Percentiles rank a stretch among this genome's conserved stretches.
Evolutionary conservation across 495 filamentous ascomycete genomes (phyloP).

Genomic region (Tuber magnatum): DNA sequence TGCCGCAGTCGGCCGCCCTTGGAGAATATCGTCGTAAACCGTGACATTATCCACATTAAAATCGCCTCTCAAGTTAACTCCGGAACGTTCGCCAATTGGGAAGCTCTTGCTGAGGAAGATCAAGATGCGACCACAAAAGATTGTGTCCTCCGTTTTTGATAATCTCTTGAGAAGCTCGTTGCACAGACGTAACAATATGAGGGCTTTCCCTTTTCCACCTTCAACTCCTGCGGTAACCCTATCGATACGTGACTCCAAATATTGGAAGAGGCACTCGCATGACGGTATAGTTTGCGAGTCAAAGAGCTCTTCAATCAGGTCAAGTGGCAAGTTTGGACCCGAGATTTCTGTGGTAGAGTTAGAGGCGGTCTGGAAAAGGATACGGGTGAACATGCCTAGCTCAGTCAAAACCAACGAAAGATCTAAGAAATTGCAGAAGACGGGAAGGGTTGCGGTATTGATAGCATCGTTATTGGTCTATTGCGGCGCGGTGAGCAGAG

Average conservation of each 20-base stretch:
- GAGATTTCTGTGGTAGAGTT: slow-evolving; percentile 57
- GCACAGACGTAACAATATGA: slow-evolving; percentile 83
- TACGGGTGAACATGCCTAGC: slow-evolving; percentile 47
- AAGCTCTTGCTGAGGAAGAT: slow-evolving; percentile 98
- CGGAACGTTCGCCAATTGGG: slow-evolving; percentile 89
- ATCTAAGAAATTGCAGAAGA: slow-evolving; percentile 90
- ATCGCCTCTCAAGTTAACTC: slow-evolving; percentile 91
- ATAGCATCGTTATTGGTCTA: slow-evolving; percentile 35
- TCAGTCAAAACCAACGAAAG: slow-evolving; percentile 81
- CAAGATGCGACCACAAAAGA: slow-evolving; percentile 93
- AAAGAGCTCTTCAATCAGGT: slow-evolving; percentile 87
- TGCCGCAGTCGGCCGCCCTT: slow-evolving; percentile 49
- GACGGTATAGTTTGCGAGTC: slow-evolving; percentile 91
- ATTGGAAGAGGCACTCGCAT: slow-evolving; percentile 85
- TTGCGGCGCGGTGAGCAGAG: background rate
- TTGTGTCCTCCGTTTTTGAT: slow-evolving; percentile 88
- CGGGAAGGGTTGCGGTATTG: slow-evolving; percentile 60
- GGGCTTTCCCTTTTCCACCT: slow-evolving; percentile 56
- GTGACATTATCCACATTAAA: slow-evolving; percentile 96
- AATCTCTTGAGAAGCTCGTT: slow-evolving; percentile 89
- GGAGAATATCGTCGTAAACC: slow-evolving; percentile 58
- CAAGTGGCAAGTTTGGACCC: slow-evolving; percentile 74
- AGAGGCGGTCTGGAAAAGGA: slow-evolving; percentile 7
- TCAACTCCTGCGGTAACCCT: slow-evolving; percentile 60
- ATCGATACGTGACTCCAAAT: slow-evolving; percentile 84